phyloP scores from a whole-genome alignment of 371 early-diverging fungal genomes.

The Actinomortierella wolfii region DNA sequence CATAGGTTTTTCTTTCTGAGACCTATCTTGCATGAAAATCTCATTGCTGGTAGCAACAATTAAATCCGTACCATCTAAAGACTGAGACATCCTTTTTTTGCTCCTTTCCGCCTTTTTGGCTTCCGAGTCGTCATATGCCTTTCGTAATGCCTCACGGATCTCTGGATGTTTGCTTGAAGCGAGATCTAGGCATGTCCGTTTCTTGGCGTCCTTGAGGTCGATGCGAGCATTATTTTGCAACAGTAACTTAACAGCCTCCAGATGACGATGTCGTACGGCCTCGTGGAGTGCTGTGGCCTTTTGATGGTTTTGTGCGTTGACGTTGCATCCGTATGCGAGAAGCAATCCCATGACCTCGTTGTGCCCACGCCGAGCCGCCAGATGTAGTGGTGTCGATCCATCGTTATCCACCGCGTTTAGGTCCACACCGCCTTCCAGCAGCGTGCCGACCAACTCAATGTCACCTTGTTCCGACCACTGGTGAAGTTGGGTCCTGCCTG shows the following conservation, averaged over 20 bases:
- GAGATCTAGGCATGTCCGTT: slow-evolving; percentile 60
- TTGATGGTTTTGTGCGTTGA: slow-evolving; percentile 71
- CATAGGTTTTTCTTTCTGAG: too few species aligned
- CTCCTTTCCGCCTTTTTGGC: slow-evolving; percentile 22
- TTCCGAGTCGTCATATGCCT: slow-evolving; percentile 22
- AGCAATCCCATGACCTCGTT: slow-evolving; percentile 62
- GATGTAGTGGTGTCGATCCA: slow-evolving; percentile 79
- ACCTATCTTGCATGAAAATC: too few species aligned
- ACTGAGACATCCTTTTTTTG: slow-evolving; percentile 23
- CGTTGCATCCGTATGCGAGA: slow-evolving; percentile 74
- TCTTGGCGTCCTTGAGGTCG: slow-evolving; percentile 55
- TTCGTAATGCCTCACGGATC: slow-evolving; percentile 34
- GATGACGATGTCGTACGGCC: slow-evolving; percentile 72
- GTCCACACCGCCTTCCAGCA: slow-evolving; percentile 76
- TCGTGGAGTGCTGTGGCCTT: slow-evolving; percentile 84
- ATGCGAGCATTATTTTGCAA: slow-evolving; percentile 65
- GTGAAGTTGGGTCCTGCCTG: slow-evolving; percentile 62
- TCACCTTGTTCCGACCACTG: slow-evolving; percentile 63
- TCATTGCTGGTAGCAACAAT: too few species aligned
- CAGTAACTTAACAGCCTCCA: slow-evolving; percentile 63
- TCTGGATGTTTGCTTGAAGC: slow-evolving; percentile 54
- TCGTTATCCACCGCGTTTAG: slow-evolving; percentile 74
- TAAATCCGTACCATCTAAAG: slow-evolving; percentile 19
- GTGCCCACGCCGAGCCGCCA: slow-evolving; percentile 75
- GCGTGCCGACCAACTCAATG: slow-evolving; percentile 52